These are phyloP conservation scores for Penicillium manginii DNA, from an alignment of 495 filamentous ascomycete genomes.

Conservation along the genomic window DNA sequence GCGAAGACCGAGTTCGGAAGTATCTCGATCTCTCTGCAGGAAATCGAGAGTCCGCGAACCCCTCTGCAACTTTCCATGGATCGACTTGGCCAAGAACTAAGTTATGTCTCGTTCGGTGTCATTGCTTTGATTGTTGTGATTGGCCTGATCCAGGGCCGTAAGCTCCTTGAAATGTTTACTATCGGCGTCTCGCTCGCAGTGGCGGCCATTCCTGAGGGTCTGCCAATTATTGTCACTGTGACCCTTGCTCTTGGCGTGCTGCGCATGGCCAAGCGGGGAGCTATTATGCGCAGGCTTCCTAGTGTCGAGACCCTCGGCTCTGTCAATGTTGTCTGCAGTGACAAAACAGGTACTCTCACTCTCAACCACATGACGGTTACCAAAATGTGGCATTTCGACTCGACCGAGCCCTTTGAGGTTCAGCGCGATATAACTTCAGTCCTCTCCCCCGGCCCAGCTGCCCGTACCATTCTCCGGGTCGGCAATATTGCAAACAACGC, in stretches of 20 bases:
- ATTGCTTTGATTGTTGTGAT: slow-evolving; percentile 90
- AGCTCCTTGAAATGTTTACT: slow-evolving; percentile 92
- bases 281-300: slow-evolving; percentile 92
- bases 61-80: slow-evolving; percentile 98
- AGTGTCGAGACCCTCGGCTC: slow-evolving; percentile 98
- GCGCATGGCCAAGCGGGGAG: slow-evolving; percentile 90
- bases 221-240: slow-evolving; percentile 97
- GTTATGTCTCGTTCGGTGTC: slow-evolving; percentile 92
- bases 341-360: slow-evolving; percentile 96
- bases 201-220: slow-evolving; percentile 93
- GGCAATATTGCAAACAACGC: slow-evolving; percentile 98
- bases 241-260: slow-evolving; percentile 93
- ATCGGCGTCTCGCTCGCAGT: slow-evolving; percentile 97
- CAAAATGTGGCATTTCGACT: slow-evolving; percentile 92
- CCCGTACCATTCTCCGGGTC: slow-evolving; percentile 78
- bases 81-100: slow-evolving; percentile 87
- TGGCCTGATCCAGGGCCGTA: slow-evolving; percentile 85
- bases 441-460: slow-evolving; percentile 67
- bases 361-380: slow-evolving; percentile 98
- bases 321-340: slow-evolving; percentile 97
- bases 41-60: slow-evolving; percentile 92
- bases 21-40: slow-evolving; percentile 87
- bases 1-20: slow-evolving; percentile 94
- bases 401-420: slow-evolving; percentile 69
- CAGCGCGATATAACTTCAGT: slow-evolving; percentile 67